Base-by-base conservation (phyloP, 345 rosid genomes). In the Lepidium sativum region DNA sequence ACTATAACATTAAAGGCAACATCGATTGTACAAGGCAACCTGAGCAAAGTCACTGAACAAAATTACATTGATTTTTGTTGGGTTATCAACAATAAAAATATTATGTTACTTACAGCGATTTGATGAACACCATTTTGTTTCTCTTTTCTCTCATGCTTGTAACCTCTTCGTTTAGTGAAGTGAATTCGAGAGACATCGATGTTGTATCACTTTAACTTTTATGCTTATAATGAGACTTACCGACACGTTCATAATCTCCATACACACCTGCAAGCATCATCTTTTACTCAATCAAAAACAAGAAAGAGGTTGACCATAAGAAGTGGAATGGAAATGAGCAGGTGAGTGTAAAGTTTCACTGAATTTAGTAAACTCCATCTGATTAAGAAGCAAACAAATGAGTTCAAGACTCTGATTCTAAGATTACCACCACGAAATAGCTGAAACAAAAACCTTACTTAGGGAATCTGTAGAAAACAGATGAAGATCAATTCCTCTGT, bases 271-370 rank as follows among this genome's bases (percentile, higher is more conserved):
- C 54, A 71, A 56, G 45, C n/a, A 33, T 41, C 43, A 39, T 13
- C 25, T 20, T 16, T 20, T 4, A 57, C 32, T 6, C 6, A 58
- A 38, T 21, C 1, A 49, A 39, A 82, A 20, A 56, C 16, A 51
- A 40, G 8, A 14, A 60, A 69, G 42, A 29, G 42, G 12, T 1
- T 33, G 25, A 54, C 2, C 16, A 52, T 8, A 20, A 65, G 21
- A 20, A 20, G 83, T 41, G 98, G 98, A 65, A 92, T 70, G 3
- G 97, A 87, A 15, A 89, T 81, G 56, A 87, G 89, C 34, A 92
- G 81, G 67, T 92, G 98, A 0, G 86, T 78, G 64, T 72, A 71
- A 56, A 67, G 68, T 75, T 70, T 79, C 65, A 85, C 48, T n/a
- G 76, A 9, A 17, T 68, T 63, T 32, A 89, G 51, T 54, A 68